Evolutionary conservation across 345 rosid genomes (phyloP).

Genomic region (Bruguiera gymnorhiza): DNA sequence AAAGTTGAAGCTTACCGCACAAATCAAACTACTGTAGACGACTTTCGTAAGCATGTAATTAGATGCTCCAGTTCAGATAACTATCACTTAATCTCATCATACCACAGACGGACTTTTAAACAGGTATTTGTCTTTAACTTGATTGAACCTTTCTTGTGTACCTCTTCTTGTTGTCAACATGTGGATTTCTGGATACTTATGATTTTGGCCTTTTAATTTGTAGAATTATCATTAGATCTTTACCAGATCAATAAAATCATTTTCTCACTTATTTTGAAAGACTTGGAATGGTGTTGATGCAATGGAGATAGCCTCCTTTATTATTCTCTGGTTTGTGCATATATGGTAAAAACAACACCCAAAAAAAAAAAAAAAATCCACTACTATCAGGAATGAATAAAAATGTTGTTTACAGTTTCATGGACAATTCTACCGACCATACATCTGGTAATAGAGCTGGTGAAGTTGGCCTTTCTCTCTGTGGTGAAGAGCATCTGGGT

Average conservation of each 20-base stretch:
- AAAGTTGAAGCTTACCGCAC: conserved; percentile 82
- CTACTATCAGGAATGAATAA: too few species aligned
- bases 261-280: too few species aligned
- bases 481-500: conserved; percentile 8
- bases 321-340: too few species aligned
- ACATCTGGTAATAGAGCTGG: neutral
- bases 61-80: conserved; percentile 68
- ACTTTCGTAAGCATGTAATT: conserved; percentile 59
- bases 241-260: too few species aligned
- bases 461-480: conserved; percentile 4
- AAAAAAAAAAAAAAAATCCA: too few species aligned
- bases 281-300: too few species aligned
- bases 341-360: too few species aligned
- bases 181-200: too few species aligned
- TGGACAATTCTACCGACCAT: neutral
- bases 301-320: too few species aligned
- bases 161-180: neutral
- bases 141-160: neutral
- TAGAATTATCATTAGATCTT: too few species aligned
- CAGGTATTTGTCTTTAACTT: conserved; percentile 44
- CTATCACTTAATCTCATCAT: conserved; percentile 77
- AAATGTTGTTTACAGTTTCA: neutral
- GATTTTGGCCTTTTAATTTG: too few species aligned
- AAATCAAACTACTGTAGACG: conserved; percentile 68
- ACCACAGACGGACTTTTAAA: conserved; percentile 62